phyloP scores from a whole-genome alignment of 805 yeast genomes.

The Wickerhamomyces ciferrii region DNA sequence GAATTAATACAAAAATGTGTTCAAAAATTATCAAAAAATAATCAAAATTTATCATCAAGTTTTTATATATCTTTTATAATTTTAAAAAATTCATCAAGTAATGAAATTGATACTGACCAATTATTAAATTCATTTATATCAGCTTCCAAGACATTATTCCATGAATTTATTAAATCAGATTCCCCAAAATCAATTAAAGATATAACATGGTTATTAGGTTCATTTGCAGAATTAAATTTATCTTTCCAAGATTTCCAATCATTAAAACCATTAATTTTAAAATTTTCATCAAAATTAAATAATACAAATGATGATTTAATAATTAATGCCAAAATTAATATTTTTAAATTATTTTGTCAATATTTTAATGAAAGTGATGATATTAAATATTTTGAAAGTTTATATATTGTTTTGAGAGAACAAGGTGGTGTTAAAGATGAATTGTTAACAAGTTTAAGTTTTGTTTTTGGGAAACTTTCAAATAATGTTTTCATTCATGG shows the following conservation, averaged over 20 bases:
- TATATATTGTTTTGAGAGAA: constrained; percentile 28
- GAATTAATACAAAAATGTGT: constrained; percentile 6
- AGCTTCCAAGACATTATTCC: constrained; percentile 3
- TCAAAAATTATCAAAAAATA: too few species aligned
- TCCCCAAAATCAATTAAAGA: too few species aligned
- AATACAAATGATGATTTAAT: too few species aligned
- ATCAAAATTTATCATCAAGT: constrained; percentile 1
- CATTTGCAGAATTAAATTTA: constrained; percentile 19
- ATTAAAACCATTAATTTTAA: constrained; percentile 5
- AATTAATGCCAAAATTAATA: constrained; percentile 5
- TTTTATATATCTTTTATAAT: constrained; percentile 13
- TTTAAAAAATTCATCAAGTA: constrained; percentile 1
- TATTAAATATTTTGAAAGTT: constrained; percentile 25
- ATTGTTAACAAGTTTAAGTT: constrained; percentile 18
- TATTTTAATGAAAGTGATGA: constrained; percentile 13
- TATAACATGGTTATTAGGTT: constrained; percentile 26
- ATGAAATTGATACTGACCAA: not conserved
- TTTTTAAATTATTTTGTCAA: constrained; percentile 24
- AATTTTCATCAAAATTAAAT: constrained; percentile 7
- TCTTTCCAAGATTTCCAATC: constrained; percentile 2
- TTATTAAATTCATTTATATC: constrained; percentile 7
- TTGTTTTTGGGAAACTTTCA: constrained; percentile 5
- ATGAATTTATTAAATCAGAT: not conserved
- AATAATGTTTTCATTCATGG: constrained; percentile 8
- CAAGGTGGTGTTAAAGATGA: constrained; percentile 9